Evolutionary conservation across 179 eudicot genomes (phyloP), one percentile per base, ranked within the genome.

Genomic region (Carnegiea gigantea): DNA sequence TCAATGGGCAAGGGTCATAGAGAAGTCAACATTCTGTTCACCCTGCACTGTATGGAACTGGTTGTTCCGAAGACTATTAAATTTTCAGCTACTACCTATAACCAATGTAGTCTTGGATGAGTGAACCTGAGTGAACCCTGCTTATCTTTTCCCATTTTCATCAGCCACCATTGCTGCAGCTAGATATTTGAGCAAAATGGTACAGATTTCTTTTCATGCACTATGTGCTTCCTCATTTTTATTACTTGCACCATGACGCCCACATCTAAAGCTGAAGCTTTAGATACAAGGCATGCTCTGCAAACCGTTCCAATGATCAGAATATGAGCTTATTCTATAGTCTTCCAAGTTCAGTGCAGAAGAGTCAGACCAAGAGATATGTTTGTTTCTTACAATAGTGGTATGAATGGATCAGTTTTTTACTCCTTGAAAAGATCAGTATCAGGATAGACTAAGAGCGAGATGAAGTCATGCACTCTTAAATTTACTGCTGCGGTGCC

Each of bases 401-500:
- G 51, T 36, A 14, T 24, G 13, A 40, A 21, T 72, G 75, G 49
- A 40, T 72, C 48, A 38, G 75, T 40, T 73, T 73, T 73, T 23
- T 44, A 73, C 18, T 73, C 23, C 33, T 6, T 26, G 8, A 54
- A 64, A 13, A 9, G 24, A 62, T 59, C 51, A 1, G 59, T 21
- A 65, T 62, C 57, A 6, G 57, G 6, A 0, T n/a, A 8, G 23
- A 7, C 9, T 36, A 38, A 18, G 9, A 43, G 14, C 1, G 20
- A 21, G 62, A 17, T 40, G 30, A 59, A 73, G 21, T 13, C 26
- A 23, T 82, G 81, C 62, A 40, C 9, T 9, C 10, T 38, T 20
- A 21, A 48, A 23, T 48, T 57, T 77, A 44, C 38, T 26, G 36
- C 71, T 40, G 78, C 84, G 21, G 81, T 82, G 77, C 38, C 28